Evolutionary conservation across 768 basidiomycete genomes (phyloP).

Genomic region (Collybia mongolica): DNA sequence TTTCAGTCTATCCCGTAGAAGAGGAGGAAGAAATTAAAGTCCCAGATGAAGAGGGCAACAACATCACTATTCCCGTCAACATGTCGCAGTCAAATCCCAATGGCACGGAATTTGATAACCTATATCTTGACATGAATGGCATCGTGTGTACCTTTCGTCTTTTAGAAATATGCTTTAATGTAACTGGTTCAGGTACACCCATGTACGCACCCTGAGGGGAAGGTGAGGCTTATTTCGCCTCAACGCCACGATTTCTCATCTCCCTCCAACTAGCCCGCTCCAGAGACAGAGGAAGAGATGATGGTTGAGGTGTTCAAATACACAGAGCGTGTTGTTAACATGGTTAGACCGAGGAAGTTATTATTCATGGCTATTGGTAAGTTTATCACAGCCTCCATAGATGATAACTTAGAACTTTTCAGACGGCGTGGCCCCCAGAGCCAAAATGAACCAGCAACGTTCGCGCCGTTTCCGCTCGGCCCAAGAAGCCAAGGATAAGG

Average conservation of each 20-base stretch:
- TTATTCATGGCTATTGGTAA: slow-evolving; percentile 98
- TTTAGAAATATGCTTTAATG: background rate
- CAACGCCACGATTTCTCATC: background rate
- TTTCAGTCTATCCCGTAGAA: slow-evolving; percentile 67
- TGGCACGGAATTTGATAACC: slow-evolving; percentile 90
- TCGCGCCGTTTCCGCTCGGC: slow-evolving; percentile 93
- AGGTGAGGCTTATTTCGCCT: slow-evolving; percentile 41
- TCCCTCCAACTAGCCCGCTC: slow-evolving; percentile 64
- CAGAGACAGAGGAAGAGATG: slow-evolving; percentile 98
- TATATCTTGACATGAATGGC: slow-evolving; percentile 99
- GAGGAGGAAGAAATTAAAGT: slow-evolving; percentile 84
- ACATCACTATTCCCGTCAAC: slow-evolving; percentile 73
- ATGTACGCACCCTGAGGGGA: slow-evolving; percentile 98
- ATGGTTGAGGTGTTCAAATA: slow-evolving; percentile 97
- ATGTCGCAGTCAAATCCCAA: slow-evolving; percentile 89
- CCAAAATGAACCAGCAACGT: slow-evolving; percentile 99
- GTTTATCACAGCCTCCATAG: slow-evolving; percentile 16
- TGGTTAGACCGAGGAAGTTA: slow-evolving; percentile 92
- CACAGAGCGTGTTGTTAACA: slow-evolving; percentile 95
- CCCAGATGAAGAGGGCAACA: slow-evolving; percentile 63
- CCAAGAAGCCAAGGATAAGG: slow-evolving; percentile 94
- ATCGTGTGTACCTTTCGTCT: slow-evolving; percentile 62
- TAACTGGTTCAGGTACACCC: slow-evolving; percentile 75
- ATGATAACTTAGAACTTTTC: slow-evolving; percentile 1
- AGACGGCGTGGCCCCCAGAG: slow-evolving; percentile 98